Base-by-base conservation (phyloP, 2,329 filamentous ascomycete genomes). In the Madurella mycetomatis region DNA sequence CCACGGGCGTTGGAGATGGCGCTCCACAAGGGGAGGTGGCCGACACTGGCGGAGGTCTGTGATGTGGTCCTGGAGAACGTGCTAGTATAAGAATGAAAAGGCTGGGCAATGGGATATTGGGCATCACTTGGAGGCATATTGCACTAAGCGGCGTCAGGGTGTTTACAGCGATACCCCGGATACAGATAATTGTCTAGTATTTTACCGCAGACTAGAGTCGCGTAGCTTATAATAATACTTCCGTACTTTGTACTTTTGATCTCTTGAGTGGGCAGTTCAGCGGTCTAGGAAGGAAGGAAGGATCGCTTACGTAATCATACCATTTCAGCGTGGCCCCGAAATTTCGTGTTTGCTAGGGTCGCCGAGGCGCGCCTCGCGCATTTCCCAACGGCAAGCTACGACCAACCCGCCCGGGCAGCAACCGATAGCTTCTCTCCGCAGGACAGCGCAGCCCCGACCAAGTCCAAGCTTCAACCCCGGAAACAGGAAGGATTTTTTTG, bases 41-140 rank as follows among this genome's bases (percentile, higher is more conserved):
- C 75, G 4, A 69, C 70, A 2, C 45, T 76, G 40, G 62, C 68
- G 2, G 73, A 79, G 51, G 32, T 76, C n/a, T 74, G 76, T 41
- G 77, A 80, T 61, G 62, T 72, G 44, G 59, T 78, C 16, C 66
- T 76, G 18, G 75, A 78, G 56, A 70, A 65, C n/a, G 55, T 77
- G 11, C 71, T 76, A 60, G 69, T 72, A 41, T 77, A 30, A 12
- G 30, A 48, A 15, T 15, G 31, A 16, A 9, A 18, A 11, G 34
- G 11, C 1, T 9, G 18, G 41, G 18, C 9, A 9, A 9, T 2
- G 13, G 30, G 30, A 16, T 32, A 18, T 46, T 16, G 25, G 43
- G 30, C n/a, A 34, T 4, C 13, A 9, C 18, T 9, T 9, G 41
- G 16, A 12, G 16, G 25, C 15, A 18, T 34, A 32, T 45, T 31